Evolutionary conservation across 2,329 filamentous ascomycete species (phyloP).

Genomic region (Pestalotiopsis fici): DNA sequence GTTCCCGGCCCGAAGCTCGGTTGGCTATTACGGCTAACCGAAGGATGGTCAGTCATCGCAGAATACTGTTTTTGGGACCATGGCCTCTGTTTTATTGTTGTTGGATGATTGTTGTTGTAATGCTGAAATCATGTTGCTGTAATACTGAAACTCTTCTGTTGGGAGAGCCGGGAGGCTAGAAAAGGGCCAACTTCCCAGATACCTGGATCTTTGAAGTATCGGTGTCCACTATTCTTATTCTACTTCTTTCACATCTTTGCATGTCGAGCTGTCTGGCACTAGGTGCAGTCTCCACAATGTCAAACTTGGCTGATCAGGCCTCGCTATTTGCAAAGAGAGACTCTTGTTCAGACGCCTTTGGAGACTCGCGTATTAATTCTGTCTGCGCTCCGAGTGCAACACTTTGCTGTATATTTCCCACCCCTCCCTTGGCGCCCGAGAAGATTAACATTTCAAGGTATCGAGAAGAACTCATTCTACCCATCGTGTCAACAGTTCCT

Average conservation of each 20-base stretch:
- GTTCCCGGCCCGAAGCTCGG: not conserved
- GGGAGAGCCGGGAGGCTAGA: too few relatives aligned
- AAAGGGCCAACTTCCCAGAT: too few relatives aligned
- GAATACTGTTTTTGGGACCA: not conserved
- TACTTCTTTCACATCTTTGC: too few relatives aligned
- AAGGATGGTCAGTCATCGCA: not conserved
- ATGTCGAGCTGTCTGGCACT: too few relatives aligned
- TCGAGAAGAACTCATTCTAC: not conserved
- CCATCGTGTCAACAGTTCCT: slow-evolving; percentile 3
- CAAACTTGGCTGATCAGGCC: not conserved
- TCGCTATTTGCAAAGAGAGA: not conserved
- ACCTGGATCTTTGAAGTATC: too few relatives aligned
- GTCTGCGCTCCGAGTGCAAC: not conserved
- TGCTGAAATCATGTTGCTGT: too few relatives aligned
- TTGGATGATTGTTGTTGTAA: not conserved
- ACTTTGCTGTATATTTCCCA: not conserved
- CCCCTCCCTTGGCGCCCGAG: too few relatives aligned
- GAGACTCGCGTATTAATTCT: not conserved
- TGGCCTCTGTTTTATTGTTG: not conserved
- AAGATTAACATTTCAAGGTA: not conserved
- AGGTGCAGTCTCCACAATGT: not conserved
- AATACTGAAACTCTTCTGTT: too few relatives aligned
- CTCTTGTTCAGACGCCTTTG: slow-evolving; percentile 1
- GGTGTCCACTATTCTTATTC: too few relatives aligned
- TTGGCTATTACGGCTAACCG: not conserved